These are phyloP conservation scores for Polyporus tsugae DNA, from an alignment of 1,284 basidiomycete species.

Conservation along the genomic window DNA sequence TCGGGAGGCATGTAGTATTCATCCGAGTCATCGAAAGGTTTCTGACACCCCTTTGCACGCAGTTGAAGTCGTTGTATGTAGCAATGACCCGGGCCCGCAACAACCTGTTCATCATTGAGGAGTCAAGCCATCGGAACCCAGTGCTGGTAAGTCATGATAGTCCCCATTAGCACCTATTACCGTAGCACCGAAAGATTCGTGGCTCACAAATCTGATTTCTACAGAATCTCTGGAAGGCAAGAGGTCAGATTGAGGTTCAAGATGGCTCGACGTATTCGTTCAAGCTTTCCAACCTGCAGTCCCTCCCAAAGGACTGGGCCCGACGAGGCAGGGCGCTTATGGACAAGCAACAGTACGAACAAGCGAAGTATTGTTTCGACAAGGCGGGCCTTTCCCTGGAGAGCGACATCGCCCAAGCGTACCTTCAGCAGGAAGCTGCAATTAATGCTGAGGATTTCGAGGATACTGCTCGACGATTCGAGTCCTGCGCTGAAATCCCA, in stretches of 20 bases:
- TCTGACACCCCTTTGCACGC: background rate
- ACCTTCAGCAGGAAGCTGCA: constrained; percentile 50
- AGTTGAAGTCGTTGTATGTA: constrained; percentile 75
- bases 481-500: background rate
- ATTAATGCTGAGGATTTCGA: constrained; percentile 57
- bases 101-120: constrained; percentile 72
- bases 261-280: background rate
- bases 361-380: constrained; percentile 68
- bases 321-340: constrained; percentile 58
- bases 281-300: constrained; percentile 27
- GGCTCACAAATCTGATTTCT: background rate
- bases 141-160: constrained; percentile 53
- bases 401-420: constrained; percentile 54
- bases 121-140: constrained; percentile 59
- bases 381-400: constrained; percentile 55
- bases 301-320: constrained; percentile 60
- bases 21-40: background rate
- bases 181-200: background rate
- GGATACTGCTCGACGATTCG: constrained; percentile 42
- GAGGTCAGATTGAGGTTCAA: background rate
- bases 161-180: constrained; percentile 22
- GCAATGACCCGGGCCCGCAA: constrained; percentile 73
- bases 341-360: constrained; percentile 56
- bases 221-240: background rate
- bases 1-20: constrained; percentile 54